These are phyloP conservation scores for Fusarium albidum DNA, from an alignment of 2,329 filamentous ascomycete species.

Conservation along the genomic window DNA sequence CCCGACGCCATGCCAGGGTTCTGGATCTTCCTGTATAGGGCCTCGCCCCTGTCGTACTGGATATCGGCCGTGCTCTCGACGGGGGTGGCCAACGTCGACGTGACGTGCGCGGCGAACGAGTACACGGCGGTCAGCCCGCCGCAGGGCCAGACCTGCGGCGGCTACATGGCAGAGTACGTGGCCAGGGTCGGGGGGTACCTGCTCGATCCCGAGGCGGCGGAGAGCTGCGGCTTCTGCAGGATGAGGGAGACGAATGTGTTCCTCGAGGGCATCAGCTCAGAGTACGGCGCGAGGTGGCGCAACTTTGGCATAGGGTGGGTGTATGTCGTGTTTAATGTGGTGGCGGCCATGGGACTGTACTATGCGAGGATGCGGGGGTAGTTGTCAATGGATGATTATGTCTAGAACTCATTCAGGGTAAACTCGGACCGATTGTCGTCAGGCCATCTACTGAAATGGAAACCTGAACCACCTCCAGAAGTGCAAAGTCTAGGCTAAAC, in stretches of 20 bases:
- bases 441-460: too few species aligned
- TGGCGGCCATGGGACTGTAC: slow-evolving; percentile 61
- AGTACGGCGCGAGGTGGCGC: slow-evolving; percentile 69
- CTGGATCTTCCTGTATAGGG: slow-evolving; percentile 60
- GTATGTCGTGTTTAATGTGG: slow-evolving; percentile 65
- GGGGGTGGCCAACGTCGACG: slow-evolving; percentile 70
- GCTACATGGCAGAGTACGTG: slow-evolving; percentile 66
- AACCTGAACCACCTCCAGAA: too few species aligned
- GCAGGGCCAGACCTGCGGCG: slow-evolving; percentile 60
- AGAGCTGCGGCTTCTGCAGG: slow-evolving; percentile 63
- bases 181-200: slow-evolving; percentile 60
- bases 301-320: slow-evolving; percentile 71
- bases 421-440: too few species aligned
- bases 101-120: slow-evolving; percentile 75
- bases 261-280: slow-evolving; percentile 55
- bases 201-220: slow-evolving; percentile 54
- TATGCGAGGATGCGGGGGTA: slow-evolving; percentile 57
- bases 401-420: too few species aligned
- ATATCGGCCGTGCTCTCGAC: slow-evolving; percentile 75
- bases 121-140: slow-evolving; percentile 71
- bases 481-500: too few species aligned
- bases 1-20: slow-evolving; percentile 65
- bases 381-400: too few species aligned
- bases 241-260: slow-evolving; percentile 60
- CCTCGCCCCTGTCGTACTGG: slow-evolving; percentile 84